Percentiles rank a stretch among this genome's conserved stretches.
phyloP scores from a whole-genome alignment of 208 protist species.

The Porcisia hertigi region DNA sequence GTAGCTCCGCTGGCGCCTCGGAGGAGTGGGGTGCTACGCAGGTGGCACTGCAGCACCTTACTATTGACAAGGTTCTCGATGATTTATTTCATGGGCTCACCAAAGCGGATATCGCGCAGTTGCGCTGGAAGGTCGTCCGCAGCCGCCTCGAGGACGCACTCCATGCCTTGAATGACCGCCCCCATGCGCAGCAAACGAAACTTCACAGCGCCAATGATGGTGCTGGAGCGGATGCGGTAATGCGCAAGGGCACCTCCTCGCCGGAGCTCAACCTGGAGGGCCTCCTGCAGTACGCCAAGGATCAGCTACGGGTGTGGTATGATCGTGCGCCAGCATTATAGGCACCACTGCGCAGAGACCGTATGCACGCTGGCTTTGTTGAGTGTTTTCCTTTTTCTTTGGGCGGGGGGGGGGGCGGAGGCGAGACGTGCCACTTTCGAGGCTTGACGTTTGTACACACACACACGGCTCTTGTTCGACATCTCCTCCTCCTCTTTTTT shows the following conservation, averaged over 20 bases:
- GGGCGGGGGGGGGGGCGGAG: too few species aligned
- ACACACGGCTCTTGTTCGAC: too few species aligned
- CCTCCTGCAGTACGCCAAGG: conserved; percentile 62
- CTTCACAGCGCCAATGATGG: not conserved
- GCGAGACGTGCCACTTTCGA: too few species aligned
- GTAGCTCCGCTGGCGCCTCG: not conserved
- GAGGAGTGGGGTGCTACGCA: conserved; percentile 1
- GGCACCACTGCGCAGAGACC: not conserved
- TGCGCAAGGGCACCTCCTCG: not conserved
- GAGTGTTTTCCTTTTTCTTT: not conserved
- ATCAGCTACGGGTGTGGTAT: conserved; percentile 44
- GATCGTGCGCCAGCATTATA: conserved; percentile 32
- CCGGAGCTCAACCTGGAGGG: conserved; percentile 13
- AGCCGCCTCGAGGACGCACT: conserved; percentile 36
- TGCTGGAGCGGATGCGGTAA: not conserved
- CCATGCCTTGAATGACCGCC: not conserved
- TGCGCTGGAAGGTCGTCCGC: conserved; percentile 61
- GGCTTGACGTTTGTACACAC: too few species aligned
- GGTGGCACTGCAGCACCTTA: conserved; percentile 8
- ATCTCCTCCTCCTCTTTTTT: too few species aligned
- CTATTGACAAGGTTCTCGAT: conserved; percentile 34
- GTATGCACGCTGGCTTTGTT: not conserved
- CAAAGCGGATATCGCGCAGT: conserved; percentile 48
- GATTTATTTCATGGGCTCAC: conserved; percentile 43
- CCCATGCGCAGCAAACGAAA: not conserved